phyloP scores from a whole-genome alignment of 1,139 yeast genomes.

The Hansenula lynferdii region DNA sequence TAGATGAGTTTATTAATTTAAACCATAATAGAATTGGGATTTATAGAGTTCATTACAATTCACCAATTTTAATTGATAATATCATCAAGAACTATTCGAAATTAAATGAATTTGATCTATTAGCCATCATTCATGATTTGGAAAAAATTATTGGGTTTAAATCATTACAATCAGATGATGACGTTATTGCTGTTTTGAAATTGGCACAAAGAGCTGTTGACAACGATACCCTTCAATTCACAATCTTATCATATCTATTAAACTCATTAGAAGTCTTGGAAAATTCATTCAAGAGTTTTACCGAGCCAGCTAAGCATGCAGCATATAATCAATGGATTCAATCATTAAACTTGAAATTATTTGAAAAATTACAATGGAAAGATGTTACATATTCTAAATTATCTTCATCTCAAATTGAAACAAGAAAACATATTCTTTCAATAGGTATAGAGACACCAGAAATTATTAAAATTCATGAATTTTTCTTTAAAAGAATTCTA shows the following conservation, averaged over 20 bases:
- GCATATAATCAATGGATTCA: conserved; percentile 21
- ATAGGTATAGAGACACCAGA: conserved; percentile 23
- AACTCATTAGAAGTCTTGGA: conserved; percentile 18
- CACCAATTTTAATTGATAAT: conserved; percentile 23
- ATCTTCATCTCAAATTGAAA: conserved; percentile 32
- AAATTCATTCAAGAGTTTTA: too few species aligned
- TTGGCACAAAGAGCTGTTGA: conserved; percentile 15
- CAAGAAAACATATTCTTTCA: conserved; percentile 28
- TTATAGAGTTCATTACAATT: conserved; percentile 35
- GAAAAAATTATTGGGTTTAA: conserved; percentile 24
- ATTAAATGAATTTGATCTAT: conserved; percentile 23
- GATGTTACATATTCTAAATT: conserved; percentile 16
- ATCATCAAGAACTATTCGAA: conserved; percentile 25
- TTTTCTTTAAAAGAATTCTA: conserved; percentile 39
- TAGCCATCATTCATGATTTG: conserved; percentile 28
- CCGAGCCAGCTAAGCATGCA: conserved; percentile 3
- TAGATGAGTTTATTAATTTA: conserved; percentile 28
- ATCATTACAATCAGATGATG: conserved; percentile 20
- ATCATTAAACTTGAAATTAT: conserved; percentile 16
- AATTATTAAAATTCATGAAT: conserved; percentile 31
- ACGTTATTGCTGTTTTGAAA: conserved; percentile 23
- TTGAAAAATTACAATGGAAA: conserved; percentile 18
- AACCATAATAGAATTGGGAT: conserved; percentile 46
- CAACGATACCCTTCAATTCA: conserved; percentile 15
- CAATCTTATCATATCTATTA: conserved; percentile 22